phyloP scores from a whole-genome alignment of 805 yeast genomes.

The Candida jianshihensis region DNA sequence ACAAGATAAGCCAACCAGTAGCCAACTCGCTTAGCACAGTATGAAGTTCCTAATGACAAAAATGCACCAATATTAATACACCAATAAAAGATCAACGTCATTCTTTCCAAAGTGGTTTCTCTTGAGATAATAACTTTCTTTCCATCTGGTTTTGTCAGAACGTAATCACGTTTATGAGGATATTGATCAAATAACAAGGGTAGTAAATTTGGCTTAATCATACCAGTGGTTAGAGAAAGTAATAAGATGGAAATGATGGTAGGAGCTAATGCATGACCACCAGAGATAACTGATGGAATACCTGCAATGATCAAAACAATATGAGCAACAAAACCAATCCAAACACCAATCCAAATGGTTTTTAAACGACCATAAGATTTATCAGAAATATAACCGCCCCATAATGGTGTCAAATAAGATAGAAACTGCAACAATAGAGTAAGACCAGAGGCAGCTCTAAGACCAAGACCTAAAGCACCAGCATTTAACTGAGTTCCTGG shows the following conservation, averaged over 20 bases:
- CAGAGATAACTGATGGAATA: slow-evolving; percentile 46
- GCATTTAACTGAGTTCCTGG: slow-evolving; percentile 18
- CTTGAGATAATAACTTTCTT: slow-evolving; percentile 66
- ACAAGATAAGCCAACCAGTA: slow-evolving; percentile 71
- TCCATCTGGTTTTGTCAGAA: slow-evolving; percentile 53
- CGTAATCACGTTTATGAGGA: slow-evolving; percentile 52
- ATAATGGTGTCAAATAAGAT: slow-evolving; percentile 74
- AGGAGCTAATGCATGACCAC: slow-evolving; percentile 52
- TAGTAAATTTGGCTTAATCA: slow-evolving; percentile 66
- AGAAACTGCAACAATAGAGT: slow-evolving; percentile 74
- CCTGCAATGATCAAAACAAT: slow-evolving; percentile 64
- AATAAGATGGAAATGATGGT: slow-evolving; percentile 35
- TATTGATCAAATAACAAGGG: slow-evolving; percentile 73
- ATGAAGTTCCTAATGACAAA: slow-evolving; percentile 71
- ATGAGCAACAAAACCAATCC: slow-evolving; percentile 54
- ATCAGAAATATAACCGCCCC: slow-evolving; percentile 73
- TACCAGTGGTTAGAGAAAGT: slow-evolving; percentile 75
- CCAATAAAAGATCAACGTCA: slow-evolving; percentile 70
- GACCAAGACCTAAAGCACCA: slow-evolving; percentile 56
- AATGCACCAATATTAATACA: slow-evolving; percentile 72
- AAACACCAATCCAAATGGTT: slow-evolving; percentile 56
- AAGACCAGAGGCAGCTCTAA: slow-evolving; percentile 62
- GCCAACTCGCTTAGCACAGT: slow-evolving; percentile 58
- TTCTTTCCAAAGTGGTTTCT: slow-evolving; percentile 61
- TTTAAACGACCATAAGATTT: slow-evolving; percentile 66